Evolutionary conservation across 1,284 basidiomycete genomes (phyloP), one percentile per base, ranked within the genome.

Genomic region (Pseudozyma sp.): DNA sequence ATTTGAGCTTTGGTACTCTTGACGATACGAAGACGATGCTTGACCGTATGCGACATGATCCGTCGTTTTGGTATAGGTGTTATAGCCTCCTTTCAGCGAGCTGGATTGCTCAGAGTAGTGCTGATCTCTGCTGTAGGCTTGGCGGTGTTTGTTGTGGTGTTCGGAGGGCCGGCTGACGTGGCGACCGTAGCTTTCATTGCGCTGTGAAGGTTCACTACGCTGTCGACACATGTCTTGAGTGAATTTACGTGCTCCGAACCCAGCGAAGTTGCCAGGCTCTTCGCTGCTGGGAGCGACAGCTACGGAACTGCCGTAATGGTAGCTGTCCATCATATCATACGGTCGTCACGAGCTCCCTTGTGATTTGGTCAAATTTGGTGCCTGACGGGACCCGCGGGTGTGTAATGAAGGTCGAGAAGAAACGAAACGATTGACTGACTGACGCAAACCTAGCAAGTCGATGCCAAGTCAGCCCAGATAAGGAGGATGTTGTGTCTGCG

Each of bases 241-340:
- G 63, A 76, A 76, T 14, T 66, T 61, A 10, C 64, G 58, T 34
- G 64, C 64, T 2, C 74, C 74, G n/a, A 76, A 72, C 18, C 74
- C 74, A 16, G 74, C 74, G n/a, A 72, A 38, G 49, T 76, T 76
- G 38, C 51, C 70, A 13, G 59, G 48, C 2, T 50, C 55, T 14
- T n/a, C 12, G 14, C 38, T 13, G 14, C 14, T 31, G 49, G 35
- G 38, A 6, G 49, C 25, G 19, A 54, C 45, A 3, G 52, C 36
- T 16, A 52, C 50, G 18, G 68, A 48, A 13, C 57, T 14, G 14
- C 19, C 21, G 6, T 48, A 51, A 19, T 64, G 53, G 19, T 64
- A 60, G 12, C 16, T 35, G 45, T 49, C 35, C 60, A 59, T 63
- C 39, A 18, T 50, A 48, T 12, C 31, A 6, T 13, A 8, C 34